Conservation (phyloP, 2,329 filamentous ascomycete genomes). For the Colletotrichum incanum region DNA sequence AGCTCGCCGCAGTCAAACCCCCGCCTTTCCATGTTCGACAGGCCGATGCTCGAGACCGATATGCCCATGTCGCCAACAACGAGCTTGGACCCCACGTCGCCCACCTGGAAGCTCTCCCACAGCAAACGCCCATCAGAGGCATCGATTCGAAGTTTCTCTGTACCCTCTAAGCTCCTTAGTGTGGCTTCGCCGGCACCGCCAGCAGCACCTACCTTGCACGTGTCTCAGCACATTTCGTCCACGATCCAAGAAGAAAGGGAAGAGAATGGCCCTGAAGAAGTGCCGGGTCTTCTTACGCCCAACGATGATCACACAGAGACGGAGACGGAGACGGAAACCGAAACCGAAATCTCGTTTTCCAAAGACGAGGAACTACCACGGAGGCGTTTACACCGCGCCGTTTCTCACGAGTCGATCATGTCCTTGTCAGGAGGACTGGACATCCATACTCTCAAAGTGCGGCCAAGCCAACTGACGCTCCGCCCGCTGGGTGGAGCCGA, state of each 20-base stretch:
- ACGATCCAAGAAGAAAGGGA: conserved; percentile 46
- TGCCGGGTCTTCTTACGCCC: conserved; percentile 46
- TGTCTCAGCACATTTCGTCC: conserved; percentile 37
- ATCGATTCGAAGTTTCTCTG: conserved; percentile 53
- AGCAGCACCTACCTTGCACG: conserved; percentile 47
- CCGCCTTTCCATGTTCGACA: conserved; percentile 85
- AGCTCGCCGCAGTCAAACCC: conserved; percentile 86
- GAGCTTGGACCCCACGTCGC: conserved; percentile 78
- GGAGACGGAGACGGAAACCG: conserved; percentile 52
- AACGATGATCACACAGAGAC: conserved; percentile 55
- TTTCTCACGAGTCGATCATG: conserved; percentile 91
- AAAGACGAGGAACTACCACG: conserved; percentile 56
- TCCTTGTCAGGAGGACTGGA: conserved; percentile 91
- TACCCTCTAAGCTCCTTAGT: conserved; percentile 48
- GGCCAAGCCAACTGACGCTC: conserved; percentile 82
- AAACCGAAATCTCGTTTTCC: conserved; percentile 50
- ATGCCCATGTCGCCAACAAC: conserved; percentile 88
- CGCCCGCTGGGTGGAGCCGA: conserved; percentile 68
- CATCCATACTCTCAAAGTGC: conserved; percentile 84
- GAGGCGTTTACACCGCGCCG: conserved; percentile 72
- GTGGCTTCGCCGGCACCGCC: conserved; percentile 37
- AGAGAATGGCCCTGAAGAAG: conserved; percentile 54
- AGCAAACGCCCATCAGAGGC: conserved; percentile 71
- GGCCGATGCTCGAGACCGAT: conserved; percentile 76
- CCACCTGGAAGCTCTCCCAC: conserved; percentile 67